A percentile compares a stretch with the other conserved stretches of the same genome.
phyloP scores from a whole-genome alignment of 176 grass and related monocot species.

The Oryza longistaminata region DNA sequence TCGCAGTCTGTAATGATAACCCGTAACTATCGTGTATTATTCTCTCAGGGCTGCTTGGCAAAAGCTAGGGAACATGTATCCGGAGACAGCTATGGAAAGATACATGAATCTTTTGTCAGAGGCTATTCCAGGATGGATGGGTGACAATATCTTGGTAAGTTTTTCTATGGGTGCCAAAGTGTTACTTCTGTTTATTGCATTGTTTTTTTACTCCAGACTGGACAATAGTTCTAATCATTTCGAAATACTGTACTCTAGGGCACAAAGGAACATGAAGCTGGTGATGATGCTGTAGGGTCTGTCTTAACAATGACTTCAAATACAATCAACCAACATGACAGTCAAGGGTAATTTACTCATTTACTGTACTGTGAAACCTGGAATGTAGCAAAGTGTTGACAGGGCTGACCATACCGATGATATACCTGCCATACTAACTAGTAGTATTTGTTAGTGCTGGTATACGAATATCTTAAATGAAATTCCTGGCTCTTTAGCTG shows the following conservation, averaged over 20 bases:
- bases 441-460: constrained; percentile 23
- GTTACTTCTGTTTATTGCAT: constrained; percentile 25
- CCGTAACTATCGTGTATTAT: constrained; percentile 14
- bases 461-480: constrained; percentile 5
- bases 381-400: constrained; percentile 7
- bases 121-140: constrained; percentile 63
- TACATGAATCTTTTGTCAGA: constrained; percentile 73
- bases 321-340: constrained; percentile 20
- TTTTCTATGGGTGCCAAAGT: constrained; percentile 3
- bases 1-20: not conserved
- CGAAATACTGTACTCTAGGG: constrained; percentile 39
- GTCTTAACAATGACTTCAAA: constrained; percentile 22
- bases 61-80: constrained; percentile 72
- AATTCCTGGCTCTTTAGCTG: constrained; percentile 23
- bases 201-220: constrained; percentile 4
- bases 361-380: constrained; percentile 17
- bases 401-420: constrained; percentile 13
- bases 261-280: constrained; percentile 25
- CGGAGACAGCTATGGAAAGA: constrained; percentile 81
- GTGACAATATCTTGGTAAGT: constrained; percentile 42
- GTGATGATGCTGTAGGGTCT: not conserved
- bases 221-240: constrained; percentile 22
- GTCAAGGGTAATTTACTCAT: constrained; percentile 41
- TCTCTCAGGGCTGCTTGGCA: constrained; percentile 71
- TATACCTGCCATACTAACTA: constrained; percentile 25